These are phyloP conservation scores for Teunomyces tritomae DNA, from an alignment of 805 yeast genomes.

Conservation along the genomic window DNA sequence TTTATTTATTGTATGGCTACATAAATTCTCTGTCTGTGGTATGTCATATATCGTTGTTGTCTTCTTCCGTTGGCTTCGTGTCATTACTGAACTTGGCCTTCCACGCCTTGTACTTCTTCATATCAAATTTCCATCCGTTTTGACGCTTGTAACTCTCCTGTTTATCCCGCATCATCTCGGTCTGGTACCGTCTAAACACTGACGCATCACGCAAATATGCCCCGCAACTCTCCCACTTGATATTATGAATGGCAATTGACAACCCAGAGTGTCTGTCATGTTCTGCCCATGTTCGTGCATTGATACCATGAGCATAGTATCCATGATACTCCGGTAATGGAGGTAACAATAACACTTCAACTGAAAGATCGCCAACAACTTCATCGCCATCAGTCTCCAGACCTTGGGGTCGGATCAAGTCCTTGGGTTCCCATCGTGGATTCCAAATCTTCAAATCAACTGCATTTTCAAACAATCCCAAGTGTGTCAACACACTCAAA, in stretches of 20 bases:
- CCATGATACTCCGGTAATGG: constrained; percentile 64
- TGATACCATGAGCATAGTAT: constrained; percentile 61
- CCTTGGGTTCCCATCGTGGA: constrained; percentile 23
- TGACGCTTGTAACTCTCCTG: constrained; percentile 13
- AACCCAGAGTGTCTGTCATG: constrained; percentile 69
- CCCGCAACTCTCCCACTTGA: constrained; percentile 43
- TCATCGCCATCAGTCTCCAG: constrained; percentile 19
- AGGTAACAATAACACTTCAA: constrained; percentile 65
- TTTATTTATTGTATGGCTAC: background rate
- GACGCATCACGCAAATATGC: constrained; percentile 27
- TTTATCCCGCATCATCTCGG: constrained; percentile 19
- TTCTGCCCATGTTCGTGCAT: constrained; percentile 68
- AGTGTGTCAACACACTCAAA: constrained; percentile 68
- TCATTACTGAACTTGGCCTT: constrained; percentile 20
- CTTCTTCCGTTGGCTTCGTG: background rate
- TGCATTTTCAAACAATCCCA: constrained; percentile 55
- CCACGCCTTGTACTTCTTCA: constrained; percentile 24
- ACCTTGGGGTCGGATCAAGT: constrained; percentile 17
- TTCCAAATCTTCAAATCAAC: constrained; percentile 34
- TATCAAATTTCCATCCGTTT: constrained; percentile 33
- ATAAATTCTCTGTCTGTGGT: background rate
- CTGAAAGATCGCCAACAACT: constrained; percentile 48
- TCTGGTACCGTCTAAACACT: constrained; percentile 26
- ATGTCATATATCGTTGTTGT: background rate
- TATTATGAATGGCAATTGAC: constrained; percentile 60